Base-by-base conservation (phyloP, 1,284 basidiomycete genomes). In the Grifola frondosa region DNA sequence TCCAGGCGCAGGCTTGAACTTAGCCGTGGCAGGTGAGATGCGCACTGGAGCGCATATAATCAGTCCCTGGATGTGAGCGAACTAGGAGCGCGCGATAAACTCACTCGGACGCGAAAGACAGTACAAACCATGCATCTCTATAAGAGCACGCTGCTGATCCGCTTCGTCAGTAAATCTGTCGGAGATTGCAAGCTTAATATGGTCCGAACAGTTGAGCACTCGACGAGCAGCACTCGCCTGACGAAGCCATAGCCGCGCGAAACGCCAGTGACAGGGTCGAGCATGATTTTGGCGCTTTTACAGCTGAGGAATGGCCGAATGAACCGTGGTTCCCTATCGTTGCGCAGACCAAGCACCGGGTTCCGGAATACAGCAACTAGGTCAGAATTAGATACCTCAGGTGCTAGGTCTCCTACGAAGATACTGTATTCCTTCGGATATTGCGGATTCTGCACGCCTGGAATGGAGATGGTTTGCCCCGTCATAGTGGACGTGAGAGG, bases 251-350 rank as follows among this genome's bases (percentile, higher is more conserved):
- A 94, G 6, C 91, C 90, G 53, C 89, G 77, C 30, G 88, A 91
- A n/a, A 91, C 80, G 17, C 91, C 91, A 8, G 90, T 91, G 28
- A 85, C 79, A 8, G 90, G 88, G 64, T 94, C 91, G 33, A 90
- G 70, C 90, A 94, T 93, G 53, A 94, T 93, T 69, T 94, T 94
- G 23, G 91, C 91, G 61, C 89, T 93, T 70, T 91, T 91, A 66
- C 90, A 92, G 60, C 88, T 92, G 31, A 82, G 66, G 69, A 94
- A 94, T 2, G 89, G 88, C 10, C 82, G 76, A 44, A 93, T 90
- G 53, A 91, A 88, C 61, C 88, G 88, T 21, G 88, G 86, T 62
- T 87, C 86, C 48, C 87, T 76, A 61, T 86, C 84, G 57, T 83
- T 88, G 46, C 88, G 77, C 43, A 90, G 73, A 28, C 88, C 88